A percentile compares a stretch with the other conserved stretches of the same genome.
Evolutionary conservation across 2,329 filamentous ascomycete species (phyloP).

Genomic region (Colletotrichum endophyticum): DNA sequence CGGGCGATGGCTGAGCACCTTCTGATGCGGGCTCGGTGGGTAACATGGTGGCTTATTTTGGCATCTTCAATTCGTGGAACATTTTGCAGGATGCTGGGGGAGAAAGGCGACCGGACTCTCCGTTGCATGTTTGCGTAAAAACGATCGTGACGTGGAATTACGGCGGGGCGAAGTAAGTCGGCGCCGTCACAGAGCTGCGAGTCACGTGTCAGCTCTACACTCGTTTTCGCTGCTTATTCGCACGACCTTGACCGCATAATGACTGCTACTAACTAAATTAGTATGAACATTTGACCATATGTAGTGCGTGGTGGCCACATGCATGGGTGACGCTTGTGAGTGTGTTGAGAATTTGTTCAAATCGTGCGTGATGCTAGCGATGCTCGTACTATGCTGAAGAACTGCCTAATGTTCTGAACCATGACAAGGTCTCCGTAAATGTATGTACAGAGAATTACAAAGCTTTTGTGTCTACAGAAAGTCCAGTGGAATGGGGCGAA

Average conservation of each 20-base stretch:
- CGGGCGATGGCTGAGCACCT: background rate
- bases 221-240: background rate
- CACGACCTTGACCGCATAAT: background rate
- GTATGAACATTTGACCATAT: background rate
- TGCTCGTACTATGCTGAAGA: background rate
- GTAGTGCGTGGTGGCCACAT: background rate
- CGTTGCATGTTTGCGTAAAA: background rate
- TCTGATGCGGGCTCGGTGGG: background rate
- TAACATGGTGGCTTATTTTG: background rate
- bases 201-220: background rate
- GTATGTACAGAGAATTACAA: background rate
- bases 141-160: background rate
- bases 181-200: background rate
- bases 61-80: background rate
- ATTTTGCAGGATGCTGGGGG: background rate
- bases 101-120: accelerated
- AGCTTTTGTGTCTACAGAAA: background rate
- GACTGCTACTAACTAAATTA: background rate
- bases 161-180: background rate
- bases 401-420: background rate
- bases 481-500: background rate
- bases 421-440: background rate
- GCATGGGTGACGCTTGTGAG: background rate
- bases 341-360: background rate
- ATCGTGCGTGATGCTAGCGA: background rate